Evolutionary conservation across 306 rosid genomes (phyloP).

Genomic region (Erythrophleum fordii): DNA sequence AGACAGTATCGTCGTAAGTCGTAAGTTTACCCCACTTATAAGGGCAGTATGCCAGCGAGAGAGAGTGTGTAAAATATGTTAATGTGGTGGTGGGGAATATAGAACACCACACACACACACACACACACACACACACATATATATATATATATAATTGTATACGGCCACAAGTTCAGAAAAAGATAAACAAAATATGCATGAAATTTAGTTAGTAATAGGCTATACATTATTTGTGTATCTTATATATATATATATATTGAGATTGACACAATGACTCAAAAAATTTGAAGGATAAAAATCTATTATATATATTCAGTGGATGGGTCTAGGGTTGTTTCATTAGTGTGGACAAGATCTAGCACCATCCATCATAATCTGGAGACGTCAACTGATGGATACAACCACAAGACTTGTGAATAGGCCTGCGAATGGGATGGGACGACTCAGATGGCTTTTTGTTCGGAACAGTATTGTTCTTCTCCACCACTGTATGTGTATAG

Average conservation of each 20-base stretch:
- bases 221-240: too few relatives aligned
- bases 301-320: not conserved
- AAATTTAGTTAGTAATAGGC: too few relatives aligned
- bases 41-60: not conserved
- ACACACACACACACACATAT: too few relatives aligned
- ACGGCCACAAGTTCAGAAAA: too few relatives aligned
- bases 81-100: slow-evolving; percentile 49
- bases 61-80: not conserved
- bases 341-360: slow-evolving; percentile 77
- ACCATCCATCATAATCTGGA: slow-evolving; percentile 61
- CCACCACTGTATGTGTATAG: not conserved
- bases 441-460: slow-evolving; percentile 32
- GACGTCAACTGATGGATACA: slow-evolving; percentile 42
- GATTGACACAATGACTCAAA: too few relatives aligned
- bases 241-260: too few relatives aligned
- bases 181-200: too few relatives aligned
- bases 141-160: too few relatives aligned
- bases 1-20: slow-evolving; percentile 39
- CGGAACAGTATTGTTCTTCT: not conserved
- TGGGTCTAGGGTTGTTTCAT: slow-evolving; percentile 26
- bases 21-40: slow-evolving; percentile 42
- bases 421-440: slow-evolving; percentile 14
- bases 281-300: too few relatives aligned
- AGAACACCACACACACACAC: too few relatives aligned
- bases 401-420: not conserved